Evolutionary conservation across 2,329 filamentous ascomycete species (phyloP), one percentile per base, ranked within the genome.

Genomic region (Colletotrichum cereale): DNA sequence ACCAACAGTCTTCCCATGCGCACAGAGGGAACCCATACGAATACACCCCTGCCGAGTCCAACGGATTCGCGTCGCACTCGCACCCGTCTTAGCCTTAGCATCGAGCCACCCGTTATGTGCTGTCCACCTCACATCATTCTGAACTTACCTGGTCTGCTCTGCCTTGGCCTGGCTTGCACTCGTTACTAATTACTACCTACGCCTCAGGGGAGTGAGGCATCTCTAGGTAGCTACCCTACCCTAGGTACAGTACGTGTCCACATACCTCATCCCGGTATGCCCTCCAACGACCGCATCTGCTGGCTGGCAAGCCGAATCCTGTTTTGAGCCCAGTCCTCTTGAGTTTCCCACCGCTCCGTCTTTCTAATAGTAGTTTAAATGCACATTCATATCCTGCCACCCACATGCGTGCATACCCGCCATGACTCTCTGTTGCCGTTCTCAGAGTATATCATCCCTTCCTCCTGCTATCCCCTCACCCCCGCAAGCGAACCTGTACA

Each of bases 81-180:
- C 38, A 40, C 38, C 12, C n/a, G 47, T n/a, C 47, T 48, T 48
- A 24, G n/a, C n/a, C 47, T 24, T 24, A 16, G 24, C 14, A 14
- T 18, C 48, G 24, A 48, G 56, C 53, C 44, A 58, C 44, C 47
- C 26, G 34, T 36, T 29, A 53, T 69, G 66, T 53, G 66, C 34
- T 69, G 62, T 69, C 44, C 44, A 62, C 48, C 58, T 42, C 58
- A 48, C 58, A 63, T 53, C 47, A 53, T 53, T 62, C 47, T 42
- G 38, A 64, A 50, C 50, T 64, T 55, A 29, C 50, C 44, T 42
- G 56, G 34, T n/a, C n/a, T n/a, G n/a, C n/a, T n/a, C n/a, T n/a
- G n/a, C n/a, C n/a, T 47, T 12, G 24, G 26, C n/a, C 44, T 61
- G 40, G 26, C 24, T 42, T 42, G 40, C 57, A 42, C 44, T n/a